Percentiles rank a stretch among this genome's conserved stretches.
phyloP scores from a whole-genome alignment of 208 protist genomes.

The Acanthamoeba healyi region DNA sequence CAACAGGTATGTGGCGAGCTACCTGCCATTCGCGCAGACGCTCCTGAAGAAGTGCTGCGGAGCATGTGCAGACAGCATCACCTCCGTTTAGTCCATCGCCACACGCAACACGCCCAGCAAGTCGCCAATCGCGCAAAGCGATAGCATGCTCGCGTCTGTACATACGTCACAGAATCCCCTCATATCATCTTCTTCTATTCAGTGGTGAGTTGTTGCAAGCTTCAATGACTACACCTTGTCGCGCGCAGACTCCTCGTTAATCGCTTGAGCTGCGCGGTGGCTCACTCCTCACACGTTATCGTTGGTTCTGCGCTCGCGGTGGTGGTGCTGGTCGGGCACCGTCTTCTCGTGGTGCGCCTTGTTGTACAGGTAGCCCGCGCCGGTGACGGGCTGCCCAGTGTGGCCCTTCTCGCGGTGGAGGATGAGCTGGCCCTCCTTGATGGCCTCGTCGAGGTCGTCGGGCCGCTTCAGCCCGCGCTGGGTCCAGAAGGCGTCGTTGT shows the following conservation, averaged over 20 bases:
- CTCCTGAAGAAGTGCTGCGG: slow-evolving; percentile 4
- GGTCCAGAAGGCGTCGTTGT: neutral
- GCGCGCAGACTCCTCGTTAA: too few species aligned
- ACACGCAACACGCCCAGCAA: too few species aligned
- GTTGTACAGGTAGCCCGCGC: neutral
- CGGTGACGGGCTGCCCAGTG: neutral
- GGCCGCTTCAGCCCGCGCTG: neutral
- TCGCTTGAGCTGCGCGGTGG: too few species aligned
- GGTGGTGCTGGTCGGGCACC: neutral
- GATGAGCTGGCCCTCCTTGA: neutral
- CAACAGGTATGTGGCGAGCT: slow-evolving; percentile 46
- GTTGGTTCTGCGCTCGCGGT: neutral
- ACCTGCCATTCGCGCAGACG: slow-evolving; percentile 11
- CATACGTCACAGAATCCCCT: too few species aligned
- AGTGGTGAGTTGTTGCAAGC: too few species aligned
- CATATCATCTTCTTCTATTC: too few species aligned
- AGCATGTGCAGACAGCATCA: slow-evolving; percentile 20
- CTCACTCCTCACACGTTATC: too few species aligned
- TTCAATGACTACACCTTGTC: too few species aligned
- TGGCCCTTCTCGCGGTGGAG: neutral
- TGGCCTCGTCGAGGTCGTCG: neutral
- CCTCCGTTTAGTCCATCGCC: neutral
- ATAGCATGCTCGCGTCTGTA: too few species aligned
- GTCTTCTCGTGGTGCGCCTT: neutral
- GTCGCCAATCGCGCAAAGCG: too few species aligned